Percentiles rank a stretch among this genome's conserved stretches.
Evolutionary conservation across 805 yeast species (phyloP).

Genomic region (Kluyveromyces nonfermentans): DNA sequence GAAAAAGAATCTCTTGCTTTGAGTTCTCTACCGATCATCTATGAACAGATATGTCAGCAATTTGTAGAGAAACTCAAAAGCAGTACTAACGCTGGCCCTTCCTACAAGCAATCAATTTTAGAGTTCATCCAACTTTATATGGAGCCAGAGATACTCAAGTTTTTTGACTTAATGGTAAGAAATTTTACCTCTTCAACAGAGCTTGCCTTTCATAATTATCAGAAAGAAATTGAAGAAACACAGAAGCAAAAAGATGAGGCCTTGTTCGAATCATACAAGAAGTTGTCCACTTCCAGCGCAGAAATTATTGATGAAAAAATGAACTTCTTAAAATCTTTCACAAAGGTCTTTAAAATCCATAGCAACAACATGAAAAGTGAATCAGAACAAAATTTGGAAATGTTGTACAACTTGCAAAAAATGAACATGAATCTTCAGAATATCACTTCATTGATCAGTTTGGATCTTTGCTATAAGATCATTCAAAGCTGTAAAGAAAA

Average conservation of each 20-base stretch:
- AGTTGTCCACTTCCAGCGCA: conserved; percentile 28
- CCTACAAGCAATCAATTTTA: conserved; percentile 21
- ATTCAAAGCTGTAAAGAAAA: conserved; percentile 59
- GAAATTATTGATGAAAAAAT: conserved; percentile 31
- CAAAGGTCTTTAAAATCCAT: conserved; percentile 46
- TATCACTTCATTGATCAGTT: conserved; percentile 65
- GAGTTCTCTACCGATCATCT: conserved; percentile 27
- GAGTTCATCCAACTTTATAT: conserved; percentile 32
- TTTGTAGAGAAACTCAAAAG: conserved; percentile 31
- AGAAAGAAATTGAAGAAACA: conserved; percentile 19
- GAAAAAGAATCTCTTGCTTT: conserved; percentile 11
- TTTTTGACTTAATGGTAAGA: conserved; percentile 24
- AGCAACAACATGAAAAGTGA: conserved; percentile 19
- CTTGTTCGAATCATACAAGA: conserved; percentile 33
- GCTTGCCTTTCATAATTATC: conserved; percentile 20
- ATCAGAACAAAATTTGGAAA: conserved; percentile 35
- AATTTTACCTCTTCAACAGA: conserved; percentile 24
- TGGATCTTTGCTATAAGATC: conserved; percentile 67
- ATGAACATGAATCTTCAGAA: conserved; percentile 66
- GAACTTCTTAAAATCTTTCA: conserved; percentile 55
- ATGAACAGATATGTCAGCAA: conserved; percentile 18
- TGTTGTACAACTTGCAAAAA: conserved; percentile 74
- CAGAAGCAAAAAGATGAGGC: conserved; percentile 35
- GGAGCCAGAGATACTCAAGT: conserved; percentile 29
- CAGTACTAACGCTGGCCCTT: conserved; percentile 31